These are phyloP conservation scores for Skeletonema costatum DNA, from an alignment of 108 stramenopile species.

Conservation along the genomic window DNA sequence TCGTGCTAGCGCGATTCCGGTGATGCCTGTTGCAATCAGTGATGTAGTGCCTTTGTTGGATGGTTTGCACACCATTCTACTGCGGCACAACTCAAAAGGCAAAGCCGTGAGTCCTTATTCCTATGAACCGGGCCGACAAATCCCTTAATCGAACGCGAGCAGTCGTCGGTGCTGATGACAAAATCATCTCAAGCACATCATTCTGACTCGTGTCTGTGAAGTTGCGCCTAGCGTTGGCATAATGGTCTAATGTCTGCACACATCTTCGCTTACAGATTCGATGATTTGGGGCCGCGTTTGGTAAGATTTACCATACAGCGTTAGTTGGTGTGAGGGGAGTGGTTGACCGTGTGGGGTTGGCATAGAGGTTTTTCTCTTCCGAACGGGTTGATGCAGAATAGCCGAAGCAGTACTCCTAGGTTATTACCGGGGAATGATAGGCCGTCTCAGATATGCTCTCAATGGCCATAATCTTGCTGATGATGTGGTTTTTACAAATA, in stretches of 20 bases:
- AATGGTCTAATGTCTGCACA: not conserved
- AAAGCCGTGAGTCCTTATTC: not conserved
- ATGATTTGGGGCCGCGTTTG: not conserved
- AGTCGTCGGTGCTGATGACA: not conserved
- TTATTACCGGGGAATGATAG: not conserved
- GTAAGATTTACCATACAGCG: not conserved
- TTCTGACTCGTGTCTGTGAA: not conserved
- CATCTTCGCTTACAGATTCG: not conserved
- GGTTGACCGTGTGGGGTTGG: constrained; percentile 1
- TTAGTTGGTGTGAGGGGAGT: not conserved
- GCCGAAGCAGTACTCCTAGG: not conserved
- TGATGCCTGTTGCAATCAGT: not conserved
- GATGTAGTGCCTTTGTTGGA: not conserved
- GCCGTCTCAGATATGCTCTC: not conserved
- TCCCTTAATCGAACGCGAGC: not conserved
- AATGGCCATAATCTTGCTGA: not conserved
- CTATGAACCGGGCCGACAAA: not conserved
- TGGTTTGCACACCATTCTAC: not conserved
- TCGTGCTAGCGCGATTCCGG: not conserved
- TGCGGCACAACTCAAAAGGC: not conserved
- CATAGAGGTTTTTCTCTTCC: not conserved
- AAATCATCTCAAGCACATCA: not conserved
- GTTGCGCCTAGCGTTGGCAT: not conserved
- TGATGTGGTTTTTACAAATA: not conserved
- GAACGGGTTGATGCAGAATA: not conserved